phyloP scores from a whole-genome alignment of 2,329 filamentous ascomycete species.

The Colletotrichum spaethianum region DNA sequence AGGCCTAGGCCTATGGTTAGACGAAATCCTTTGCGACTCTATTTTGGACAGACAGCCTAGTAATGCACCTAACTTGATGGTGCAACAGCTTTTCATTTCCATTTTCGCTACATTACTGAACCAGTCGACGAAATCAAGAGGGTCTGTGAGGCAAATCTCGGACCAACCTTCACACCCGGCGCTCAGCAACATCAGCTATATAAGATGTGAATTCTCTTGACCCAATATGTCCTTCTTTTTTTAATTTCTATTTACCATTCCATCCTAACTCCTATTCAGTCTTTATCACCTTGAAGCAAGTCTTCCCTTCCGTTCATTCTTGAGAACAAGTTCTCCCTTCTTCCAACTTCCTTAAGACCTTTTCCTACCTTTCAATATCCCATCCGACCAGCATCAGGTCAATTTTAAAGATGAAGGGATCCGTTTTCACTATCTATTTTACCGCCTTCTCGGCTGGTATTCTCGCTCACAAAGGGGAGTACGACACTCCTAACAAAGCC shows the following conservation, averaged over 20 bases:
- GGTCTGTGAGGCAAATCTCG: background rate
- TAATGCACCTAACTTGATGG: background rate
- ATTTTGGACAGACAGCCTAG: background rate
- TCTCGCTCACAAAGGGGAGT: background rate
- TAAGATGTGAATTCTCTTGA: background rate
- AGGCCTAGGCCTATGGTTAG: background rate
- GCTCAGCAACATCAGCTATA: background rate
- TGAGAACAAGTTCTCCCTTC: background rate
- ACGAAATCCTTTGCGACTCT: background rate
- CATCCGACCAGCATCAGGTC: background rate
- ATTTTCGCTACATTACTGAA: background rate
- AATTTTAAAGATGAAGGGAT: constrained; percentile 23
- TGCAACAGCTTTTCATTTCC: background rate
- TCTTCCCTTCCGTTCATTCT: background rate
- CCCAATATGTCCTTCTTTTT: background rate
- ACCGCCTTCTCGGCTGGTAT: constrained; percentile 14
- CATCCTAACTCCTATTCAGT: background rate
- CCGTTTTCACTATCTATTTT: constrained; percentile 5
- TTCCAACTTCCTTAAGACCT: background rate
- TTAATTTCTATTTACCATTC: background rate
- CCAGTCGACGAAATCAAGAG: background rate
- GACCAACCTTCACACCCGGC: background rate
- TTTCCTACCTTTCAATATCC: background rate
- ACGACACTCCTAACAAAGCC: background rate
- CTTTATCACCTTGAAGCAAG: background rate